Percentiles rank a stretch among this genome's conserved stretches.
Evolutionary conservation across 2,329 filamentous ascomycete species (phyloP).

Genomic region (Mollisia scopiformis): DNA sequence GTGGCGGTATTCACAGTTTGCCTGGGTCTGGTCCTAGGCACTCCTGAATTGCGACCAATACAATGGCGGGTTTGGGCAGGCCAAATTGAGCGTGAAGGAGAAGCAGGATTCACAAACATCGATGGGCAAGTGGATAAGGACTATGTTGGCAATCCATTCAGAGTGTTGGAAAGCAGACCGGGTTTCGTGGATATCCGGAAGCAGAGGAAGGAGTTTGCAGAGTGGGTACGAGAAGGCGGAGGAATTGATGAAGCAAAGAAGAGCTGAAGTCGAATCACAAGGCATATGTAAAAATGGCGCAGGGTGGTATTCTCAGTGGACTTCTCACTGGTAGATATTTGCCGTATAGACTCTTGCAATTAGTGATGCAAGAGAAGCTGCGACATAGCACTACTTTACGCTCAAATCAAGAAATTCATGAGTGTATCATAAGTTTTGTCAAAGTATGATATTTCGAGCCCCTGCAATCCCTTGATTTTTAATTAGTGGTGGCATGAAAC

Average conservation of each 20-base stretch:
- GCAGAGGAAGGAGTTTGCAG: conserved; percentile 76
- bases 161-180: conserved; percentile 74
- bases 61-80: conserved; percentile 82
- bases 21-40: conserved; percentile 77
- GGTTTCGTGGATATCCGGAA: conserved; percentile 89
- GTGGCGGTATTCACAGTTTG: conserved; percentile 80
- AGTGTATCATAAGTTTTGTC: neutral
- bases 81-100: conserved; percentile 78
- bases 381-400: neutral
- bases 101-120: conserved; percentile 57
- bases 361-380: neutral
- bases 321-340: neutral
- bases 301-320: neutral
- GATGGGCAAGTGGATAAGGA: conserved; percentile 70
- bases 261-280: conserved; percentile 18
- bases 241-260: conserved; percentile 16
- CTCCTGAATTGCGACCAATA: conserved; percentile 81
- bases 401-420: neutral
- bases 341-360: neutral
- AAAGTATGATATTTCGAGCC: neutral
- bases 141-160: conserved; percentile 78
- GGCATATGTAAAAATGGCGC: neutral
- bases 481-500: neutral
- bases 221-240: conserved; percentile 62
- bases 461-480: neutral